Percentiles rank a stretch among this genome's conserved stretches.
phyloP scores from a whole-genome alignment of 2,329 filamentous ascomycete species.

The Phyllosticta citriasiana region DNA sequence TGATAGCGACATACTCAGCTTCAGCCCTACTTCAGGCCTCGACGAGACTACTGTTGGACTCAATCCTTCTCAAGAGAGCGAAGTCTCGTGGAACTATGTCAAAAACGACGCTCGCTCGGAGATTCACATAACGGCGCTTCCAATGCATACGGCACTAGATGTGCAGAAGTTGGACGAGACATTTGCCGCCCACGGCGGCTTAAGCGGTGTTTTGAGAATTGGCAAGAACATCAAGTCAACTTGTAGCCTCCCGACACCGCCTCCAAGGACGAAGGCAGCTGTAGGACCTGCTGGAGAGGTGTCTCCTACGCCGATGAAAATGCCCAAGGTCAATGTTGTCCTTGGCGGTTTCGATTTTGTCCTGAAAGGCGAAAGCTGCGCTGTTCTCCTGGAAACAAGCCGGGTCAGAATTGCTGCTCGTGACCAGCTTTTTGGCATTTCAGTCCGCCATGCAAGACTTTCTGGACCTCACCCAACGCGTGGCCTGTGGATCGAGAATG shows the following conservation, averaged over 20 bases:
- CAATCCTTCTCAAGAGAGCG: conserved; percentile 18
- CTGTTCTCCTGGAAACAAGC: conserved; percentile 63
- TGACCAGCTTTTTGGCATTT: conserved; percentile 59
- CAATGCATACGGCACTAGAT: conserved; percentile 66
- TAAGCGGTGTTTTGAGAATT: conserved; percentile 84
- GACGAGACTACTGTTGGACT: conserved; percentile 31
- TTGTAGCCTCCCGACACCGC: conserved; percentile 39
- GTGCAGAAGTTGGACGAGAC: conserved; percentile 75
- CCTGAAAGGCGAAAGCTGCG: conserved; percentile 69
- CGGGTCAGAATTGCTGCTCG: conserved; percentile 74
- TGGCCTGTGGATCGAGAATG: conserved; percentile 36
- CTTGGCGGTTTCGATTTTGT: conserved; percentile 68
- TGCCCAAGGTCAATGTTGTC: conserved; percentile 61
- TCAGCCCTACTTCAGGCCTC: conserved; percentile 39
- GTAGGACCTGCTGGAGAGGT: not conserved
- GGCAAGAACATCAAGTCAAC: conserved; percentile 74
- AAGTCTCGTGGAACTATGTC: conserved; percentile 22
- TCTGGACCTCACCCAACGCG: conserved; percentile 55
- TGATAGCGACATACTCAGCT: conserved; percentile 42
- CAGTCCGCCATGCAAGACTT: conserved; percentile 65
- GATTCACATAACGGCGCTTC: conserved; percentile 46
- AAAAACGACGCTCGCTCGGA: conserved; percentile 15
- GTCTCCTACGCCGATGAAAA: conserved; percentile 17
- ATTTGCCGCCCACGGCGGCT: conserved; percentile 77
- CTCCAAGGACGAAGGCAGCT: conserved; percentile 20